A percentile compares a stretch with the other conserved stretches of the same genome.
Conservation (phyloP, 345 rosid species). For the Citrus maxima region DNA sequence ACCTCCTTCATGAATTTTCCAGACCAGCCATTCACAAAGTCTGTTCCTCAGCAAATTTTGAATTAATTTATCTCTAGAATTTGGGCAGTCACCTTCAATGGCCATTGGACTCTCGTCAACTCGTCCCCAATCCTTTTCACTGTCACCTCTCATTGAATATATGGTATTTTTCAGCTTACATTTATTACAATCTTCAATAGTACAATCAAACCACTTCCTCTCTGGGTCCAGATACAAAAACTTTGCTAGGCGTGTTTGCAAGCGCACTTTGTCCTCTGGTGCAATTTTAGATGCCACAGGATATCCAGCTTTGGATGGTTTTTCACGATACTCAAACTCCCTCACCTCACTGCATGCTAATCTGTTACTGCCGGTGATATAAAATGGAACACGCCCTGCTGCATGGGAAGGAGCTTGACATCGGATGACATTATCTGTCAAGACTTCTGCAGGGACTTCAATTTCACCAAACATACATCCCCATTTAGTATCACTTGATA, state of each 20-base stretch:
- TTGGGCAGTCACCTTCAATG: conserved; percentile 5
- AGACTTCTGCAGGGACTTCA: conserved; percentile 64
- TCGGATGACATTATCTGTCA: conserved; percentile 42
- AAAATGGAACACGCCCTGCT: conserved; percentile 60
- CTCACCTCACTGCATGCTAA: conserved; percentile 74
- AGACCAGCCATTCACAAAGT: conserved; percentile 52
- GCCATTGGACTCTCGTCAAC: conserved; percentile 9
- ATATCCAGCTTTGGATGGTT: conserved; percentile 21
- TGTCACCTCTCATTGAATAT: conserved; percentile 14
- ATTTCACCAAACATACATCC: conserved; percentile 75
- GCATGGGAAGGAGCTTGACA: conserved; percentile 59
- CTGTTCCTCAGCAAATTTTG: conserved; percentile 43
- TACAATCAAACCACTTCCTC: conserved; percentile 32
- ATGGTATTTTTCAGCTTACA: conserved; percentile 39
- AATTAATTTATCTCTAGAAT: conserved; percentile 35
- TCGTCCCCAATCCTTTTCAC: conserved; percentile 15
- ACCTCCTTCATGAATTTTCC: conserved; percentile 46
- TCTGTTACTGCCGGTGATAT: conserved; percentile 61
- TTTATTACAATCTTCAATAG: conserved; percentile 31
- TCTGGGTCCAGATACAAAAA: conserved; percentile 25
- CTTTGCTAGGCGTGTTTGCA: conserved; percentile 49
- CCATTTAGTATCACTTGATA: conserved; percentile 39
- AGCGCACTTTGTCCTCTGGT: conserved; percentile 27
- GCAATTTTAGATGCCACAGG: conserved; percentile 9
- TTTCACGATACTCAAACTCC: conserved; percentile 63